phyloP scores from a whole-genome alignment of 192 early-diverging fungal species.

The Backusella australiensis region DNA sequence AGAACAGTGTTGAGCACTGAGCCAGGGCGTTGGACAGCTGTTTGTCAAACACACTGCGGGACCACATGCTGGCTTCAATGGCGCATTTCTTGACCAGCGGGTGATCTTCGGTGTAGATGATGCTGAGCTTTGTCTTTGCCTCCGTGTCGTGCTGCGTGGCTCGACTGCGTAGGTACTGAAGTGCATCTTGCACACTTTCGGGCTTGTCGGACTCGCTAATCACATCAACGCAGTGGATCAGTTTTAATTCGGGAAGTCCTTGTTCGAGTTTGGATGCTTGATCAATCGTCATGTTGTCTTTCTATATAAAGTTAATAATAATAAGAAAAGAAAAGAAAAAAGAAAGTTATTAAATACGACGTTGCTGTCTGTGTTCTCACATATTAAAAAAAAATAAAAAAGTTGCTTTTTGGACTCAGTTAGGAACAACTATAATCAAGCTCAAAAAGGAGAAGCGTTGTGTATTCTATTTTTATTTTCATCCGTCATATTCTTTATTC shows the following conservation, averaged over 20 bases:
- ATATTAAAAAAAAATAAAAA: too few relatives aligned
- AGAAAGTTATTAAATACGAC: not conserved
- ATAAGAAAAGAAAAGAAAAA: not conserved
- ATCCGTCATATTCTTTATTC: too few relatives aligned
- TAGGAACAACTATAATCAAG: too few relatives aligned
- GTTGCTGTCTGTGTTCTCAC: too few relatives aligned
- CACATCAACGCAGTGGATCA: not conserved
- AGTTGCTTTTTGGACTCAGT: too few relatives aligned
- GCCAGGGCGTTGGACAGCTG: constrained; percentile 20
- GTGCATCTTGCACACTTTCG: not conserved
- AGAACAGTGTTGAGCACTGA: not conserved
- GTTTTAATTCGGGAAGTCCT: not conserved
- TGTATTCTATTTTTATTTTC: too few relatives aligned
- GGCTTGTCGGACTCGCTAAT: not conserved
- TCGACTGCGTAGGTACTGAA: constrained; percentile 15
- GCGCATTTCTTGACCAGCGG: not conserved
- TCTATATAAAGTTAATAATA: not conserved
- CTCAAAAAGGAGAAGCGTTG: too few relatives aligned
- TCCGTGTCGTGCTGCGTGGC: constrained; percentile 21
- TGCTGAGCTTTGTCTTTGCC: constrained; percentile 30
- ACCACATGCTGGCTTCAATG: constrained; percentile 26
- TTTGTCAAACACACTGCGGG: constrained; percentile 34
- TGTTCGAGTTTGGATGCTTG: not conserved
- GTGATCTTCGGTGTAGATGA: constrained; percentile 23
- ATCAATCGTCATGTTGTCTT: not conserved